Evolutionary conservation across 1,284 basidiomycete species (phyloP).

Genomic region (Trichosporon faecale): DNA sequence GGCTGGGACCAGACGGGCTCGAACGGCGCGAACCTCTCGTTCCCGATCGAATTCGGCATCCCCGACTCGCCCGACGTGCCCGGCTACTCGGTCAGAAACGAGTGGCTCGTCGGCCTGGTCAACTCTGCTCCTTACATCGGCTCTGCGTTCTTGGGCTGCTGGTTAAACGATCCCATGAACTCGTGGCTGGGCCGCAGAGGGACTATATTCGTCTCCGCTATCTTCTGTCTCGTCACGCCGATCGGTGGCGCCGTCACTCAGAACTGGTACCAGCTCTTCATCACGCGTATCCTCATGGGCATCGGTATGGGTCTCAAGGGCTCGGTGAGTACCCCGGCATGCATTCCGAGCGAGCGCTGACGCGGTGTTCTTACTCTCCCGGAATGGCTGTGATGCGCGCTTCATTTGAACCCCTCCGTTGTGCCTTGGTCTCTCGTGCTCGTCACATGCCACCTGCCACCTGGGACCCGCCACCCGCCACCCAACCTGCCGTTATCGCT

Average conservation of each 20-base stretch:
- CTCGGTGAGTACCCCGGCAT: slow-evolving; percentile 18
- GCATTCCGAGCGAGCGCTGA: not conserved
- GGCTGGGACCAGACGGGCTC: slow-evolving; percentile 50
- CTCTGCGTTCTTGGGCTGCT: slow-evolving; percentile 48
- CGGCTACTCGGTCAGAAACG: slow-evolving; percentile 50
- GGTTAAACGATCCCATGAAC: slow-evolving; percentile 73
- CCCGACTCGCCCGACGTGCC: slow-evolving; percentile 18
- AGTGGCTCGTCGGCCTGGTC: slow-evolving; percentile 69
- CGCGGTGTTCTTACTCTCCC: not conserved
- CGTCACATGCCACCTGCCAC: too few species aligned
- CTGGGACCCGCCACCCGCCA: too few species aligned
- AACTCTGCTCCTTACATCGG: slow-evolving; percentile 33
- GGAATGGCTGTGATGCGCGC: not conserved
- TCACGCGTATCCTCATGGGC: slow-evolving; percentile 50
- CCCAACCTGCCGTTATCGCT: not conserved
- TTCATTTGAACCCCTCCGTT: not conserved
- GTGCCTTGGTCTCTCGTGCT: not conserved
- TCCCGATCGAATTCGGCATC: slow-evolving; percentile 64
- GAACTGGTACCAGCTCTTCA: slow-evolving; percentile 58
- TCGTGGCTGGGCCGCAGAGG: slow-evolving; percentile 62
- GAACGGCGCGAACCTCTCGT: slow-evolving; percentile 63
- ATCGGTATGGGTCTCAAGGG: slow-evolving; percentile 54
- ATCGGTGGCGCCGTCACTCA: slow-evolving; percentile 61
- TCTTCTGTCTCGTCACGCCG: slow-evolving; percentile 56
- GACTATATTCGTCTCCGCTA: slow-evolving; percentile 65